Percentiles rank a stretch among this genome's conserved stretches.
Evolutionary conservation across 257 asterid species (phyloP).

Genomic region (Phtheirospermum japonicum): DNA sequence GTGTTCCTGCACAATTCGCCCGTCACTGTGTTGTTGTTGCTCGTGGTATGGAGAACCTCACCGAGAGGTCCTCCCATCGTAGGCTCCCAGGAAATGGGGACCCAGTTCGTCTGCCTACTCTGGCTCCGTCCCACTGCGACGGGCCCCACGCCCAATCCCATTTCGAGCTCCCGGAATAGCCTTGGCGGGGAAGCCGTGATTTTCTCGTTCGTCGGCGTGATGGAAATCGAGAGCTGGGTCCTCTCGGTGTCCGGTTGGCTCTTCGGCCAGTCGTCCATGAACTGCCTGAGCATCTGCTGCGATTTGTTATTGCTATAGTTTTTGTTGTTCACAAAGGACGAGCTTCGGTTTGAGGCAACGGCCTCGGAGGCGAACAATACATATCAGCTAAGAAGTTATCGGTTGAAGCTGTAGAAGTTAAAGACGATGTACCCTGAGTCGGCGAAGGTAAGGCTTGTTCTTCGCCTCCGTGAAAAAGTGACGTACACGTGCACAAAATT

Average conservation of each 20-base stretch:
- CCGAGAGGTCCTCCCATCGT: conserved; percentile 93
- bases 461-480: no score
- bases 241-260: conserved; percentile 43
- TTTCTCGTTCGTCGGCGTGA: conserved; percentile 44
- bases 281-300: conserved; percentile 51
- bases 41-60: conserved; percentile 65
- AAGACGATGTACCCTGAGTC: no score
- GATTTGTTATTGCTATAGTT: conserved; percentile 31
- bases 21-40: conserved; percentile 15
- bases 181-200: conserved; percentile 40
- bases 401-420: no score
- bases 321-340: conserved; percentile 42
- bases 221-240: conserved; percentile 83
- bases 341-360: conserved; percentile 49
- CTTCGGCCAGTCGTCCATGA: conserved; percentile 71
- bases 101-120: conserved; percentile 45
- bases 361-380: no score
- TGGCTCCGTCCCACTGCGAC: conserved; percentile 27
- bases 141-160: conserved; percentile 66
- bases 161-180: conserved; percentile 43
- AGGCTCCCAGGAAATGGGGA: conserved; percentile 72
- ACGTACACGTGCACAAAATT: no score
- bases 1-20: conserved; percentile 34
- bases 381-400: no score
- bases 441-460: no score